Evolutionary conservation across 2,329 filamentous ascomycete species (phyloP).

Genomic region (Stemphylium lycopersici): DNA sequence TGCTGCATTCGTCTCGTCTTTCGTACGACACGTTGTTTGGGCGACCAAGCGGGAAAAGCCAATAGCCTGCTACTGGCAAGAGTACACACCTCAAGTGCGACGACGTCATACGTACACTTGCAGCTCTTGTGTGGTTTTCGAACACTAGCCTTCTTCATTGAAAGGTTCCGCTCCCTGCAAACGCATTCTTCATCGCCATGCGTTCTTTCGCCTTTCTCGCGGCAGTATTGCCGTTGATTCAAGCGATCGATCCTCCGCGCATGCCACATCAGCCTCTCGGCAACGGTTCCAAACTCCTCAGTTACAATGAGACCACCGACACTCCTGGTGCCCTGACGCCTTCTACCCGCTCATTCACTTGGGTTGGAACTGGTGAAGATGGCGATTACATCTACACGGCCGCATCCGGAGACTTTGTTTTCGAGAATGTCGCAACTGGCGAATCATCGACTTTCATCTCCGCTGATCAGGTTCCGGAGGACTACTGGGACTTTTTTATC

Average conservation of each 20-base stretch:
- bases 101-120: slow-evolving; percentile 1
- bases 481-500: slow-evolving; percentile 65
- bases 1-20: slow-evolving; percentile 22
- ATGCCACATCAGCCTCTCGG: slow-evolving; percentile 62
- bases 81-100: background rate
- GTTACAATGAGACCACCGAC: slow-evolving; percentile 65
- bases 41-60: slow-evolving; percentile 6
- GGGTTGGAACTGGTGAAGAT: slow-evolving; percentile 65
- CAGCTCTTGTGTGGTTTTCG: slow-evolving; percentile 1
- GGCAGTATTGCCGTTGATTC: slow-evolving; percentile 35
- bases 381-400: slow-evolving; percentile 65
- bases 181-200: slow-evolving; percentile 25
- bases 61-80: background rate
- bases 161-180: background rate
- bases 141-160: background rate
- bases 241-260: slow-evolving; percentile 57
- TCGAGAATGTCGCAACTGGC: slow-evolving; percentile 67
- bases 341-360: slow-evolving; percentile 57
- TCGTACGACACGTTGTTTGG: slow-evolving; percentile 22
- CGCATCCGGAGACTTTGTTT: slow-evolving; percentile 60
- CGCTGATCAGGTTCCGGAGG: slow-evolving; percentile 62
- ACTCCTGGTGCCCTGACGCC: slow-evolving; percentile 50
- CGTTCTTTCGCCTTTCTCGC: slow-evolving; percentile 37
- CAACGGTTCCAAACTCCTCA: slow-evolving; percentile 62
- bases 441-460: slow-evolving; percentile 64